These are phyloP conservation scores for Vitis rupestris DNA, from an alignment of 164 flowering plant species.

Conservation along the genomic window DNA sequence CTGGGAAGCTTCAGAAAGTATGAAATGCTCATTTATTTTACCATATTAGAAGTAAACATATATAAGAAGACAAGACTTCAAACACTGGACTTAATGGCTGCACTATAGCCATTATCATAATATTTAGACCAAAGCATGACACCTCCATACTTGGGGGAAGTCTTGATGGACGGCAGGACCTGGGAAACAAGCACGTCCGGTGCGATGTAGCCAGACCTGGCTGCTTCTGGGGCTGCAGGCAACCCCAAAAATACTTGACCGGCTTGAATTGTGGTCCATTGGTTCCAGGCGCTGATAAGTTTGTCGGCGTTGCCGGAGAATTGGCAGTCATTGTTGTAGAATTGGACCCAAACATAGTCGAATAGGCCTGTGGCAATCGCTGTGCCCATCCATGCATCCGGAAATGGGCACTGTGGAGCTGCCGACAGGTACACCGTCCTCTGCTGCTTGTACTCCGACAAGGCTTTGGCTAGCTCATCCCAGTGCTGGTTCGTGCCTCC, in stretches of 20 bases:
- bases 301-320: conserved; percentile 3
- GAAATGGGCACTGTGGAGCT: conserved; percentile 21
- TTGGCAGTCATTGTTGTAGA: conserved; percentile 21
- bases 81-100: too few species aligned
- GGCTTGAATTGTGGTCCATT: background rate
- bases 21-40: too few species aligned
- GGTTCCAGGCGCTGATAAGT: conserved; percentile 8
- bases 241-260: conserved; percentile 8
- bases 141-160: too few species aligned
- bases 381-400: conserved; percentile 4
- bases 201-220: conserved; percentile 4
- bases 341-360: conserved; percentile 26
- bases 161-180: conserved; percentile 6
- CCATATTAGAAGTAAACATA: too few species aligned
- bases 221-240: conserved; percentile 14
- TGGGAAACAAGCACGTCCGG: background rate
- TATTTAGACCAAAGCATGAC: too few species aligned
- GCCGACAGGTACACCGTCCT: conserved; percentile 10
- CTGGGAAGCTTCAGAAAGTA: too few species aligned
- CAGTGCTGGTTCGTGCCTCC: too few species aligned
- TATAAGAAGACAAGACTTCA: too few species aligned
- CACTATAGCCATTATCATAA: too few species aligned
- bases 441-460: too few species aligned
- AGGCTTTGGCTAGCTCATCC: too few species aligned
- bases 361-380: conserved; percentile 18